These are phyloP conservation scores for Pilobolus umbonatus DNA, from an alignment of 192 early-diverging fungal species.

Conservation along the genomic window DNA sequence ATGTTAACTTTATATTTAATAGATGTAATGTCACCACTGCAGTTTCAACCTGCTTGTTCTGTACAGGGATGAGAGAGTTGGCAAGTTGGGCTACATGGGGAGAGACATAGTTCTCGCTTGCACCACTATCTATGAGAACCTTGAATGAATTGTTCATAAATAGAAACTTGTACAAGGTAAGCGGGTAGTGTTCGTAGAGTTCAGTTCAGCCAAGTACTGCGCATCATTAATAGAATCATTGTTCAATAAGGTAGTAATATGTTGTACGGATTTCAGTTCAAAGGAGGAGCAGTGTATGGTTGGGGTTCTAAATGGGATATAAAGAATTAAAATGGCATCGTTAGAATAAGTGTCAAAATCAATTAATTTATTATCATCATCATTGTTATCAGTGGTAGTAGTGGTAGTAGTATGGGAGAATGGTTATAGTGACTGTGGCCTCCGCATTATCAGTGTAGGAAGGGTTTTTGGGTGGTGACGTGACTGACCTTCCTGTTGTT, in stretches of 20 bases:
- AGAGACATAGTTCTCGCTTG: conserved; percentile 12
- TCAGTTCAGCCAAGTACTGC: background rate
- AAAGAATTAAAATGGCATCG: background rate
- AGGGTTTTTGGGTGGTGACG: background rate
- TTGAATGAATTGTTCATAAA: background rate
- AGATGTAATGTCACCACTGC: background rate
- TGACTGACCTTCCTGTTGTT: conserved; percentile 5
- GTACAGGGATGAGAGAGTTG: background rate
- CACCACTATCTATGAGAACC: background rate
- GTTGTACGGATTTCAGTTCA: background rate
- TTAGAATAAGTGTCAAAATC: background rate
- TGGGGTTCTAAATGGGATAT: background rate
- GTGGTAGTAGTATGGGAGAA: too few relatives aligned
- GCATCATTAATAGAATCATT: background rate
- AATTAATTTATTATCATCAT: conserved; percentile 4
- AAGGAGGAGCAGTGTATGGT: too few relatives aligned
- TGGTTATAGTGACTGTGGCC: too few relatives aligned
- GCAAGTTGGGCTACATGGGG: background rate
- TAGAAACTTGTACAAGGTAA: background rate
- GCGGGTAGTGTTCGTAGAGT: background rate
- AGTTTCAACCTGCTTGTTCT: background rate
- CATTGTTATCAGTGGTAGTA: background rate
- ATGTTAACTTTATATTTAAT: background rate
- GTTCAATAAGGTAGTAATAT: background rate
- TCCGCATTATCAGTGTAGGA: too few relatives aligned